Evolutionary conservation across 768 basidiomycete species (phyloP).

Genomic region (Mycena olivaceomarginata): DNA sequence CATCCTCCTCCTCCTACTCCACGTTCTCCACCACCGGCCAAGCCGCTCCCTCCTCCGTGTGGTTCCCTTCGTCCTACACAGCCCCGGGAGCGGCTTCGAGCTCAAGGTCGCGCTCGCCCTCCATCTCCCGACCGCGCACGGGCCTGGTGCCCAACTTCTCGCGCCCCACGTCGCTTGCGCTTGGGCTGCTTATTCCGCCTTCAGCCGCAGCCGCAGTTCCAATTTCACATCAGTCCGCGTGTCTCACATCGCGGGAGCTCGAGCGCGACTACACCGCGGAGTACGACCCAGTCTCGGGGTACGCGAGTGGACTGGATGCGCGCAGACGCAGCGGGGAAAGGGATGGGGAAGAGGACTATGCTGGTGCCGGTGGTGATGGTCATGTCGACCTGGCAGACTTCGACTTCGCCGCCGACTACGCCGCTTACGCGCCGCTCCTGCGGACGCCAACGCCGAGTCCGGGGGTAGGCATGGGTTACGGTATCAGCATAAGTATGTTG

Average conservation of each 20-base stretch:
- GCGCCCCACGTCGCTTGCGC: slow-evolving; percentile 13
- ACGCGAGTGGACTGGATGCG: too few relatives aligned
- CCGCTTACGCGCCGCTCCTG: slow-evolving; percentile 23
- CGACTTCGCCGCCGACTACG: slow-evolving; percentile 15
- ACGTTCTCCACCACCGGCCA: too few relatives aligned
- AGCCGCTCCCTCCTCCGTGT: too few relatives aligned
- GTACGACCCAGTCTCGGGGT: too few relatives aligned
- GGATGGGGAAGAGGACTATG: too few relatives aligned
- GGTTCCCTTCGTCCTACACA: not conserved
- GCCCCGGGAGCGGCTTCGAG: not conserved
- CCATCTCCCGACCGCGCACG: not conserved
- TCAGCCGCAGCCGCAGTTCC: too few relatives aligned
- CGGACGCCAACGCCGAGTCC: slow-evolving; percentile 8
- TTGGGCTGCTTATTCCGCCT: not conserved
- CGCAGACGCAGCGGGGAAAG: too few relatives aligned
- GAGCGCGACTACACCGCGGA: too few relatives aligned
- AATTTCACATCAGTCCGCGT: too few relatives aligned
- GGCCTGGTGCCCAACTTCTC: slow-evolving; percentile 6
- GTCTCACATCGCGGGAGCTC: too few relatives aligned
- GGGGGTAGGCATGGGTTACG: not conserved
- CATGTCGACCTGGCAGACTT: not conserved
- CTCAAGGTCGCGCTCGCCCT: not conserved
- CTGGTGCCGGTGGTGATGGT: too few relatives aligned
- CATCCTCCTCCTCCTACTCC: not conserved
- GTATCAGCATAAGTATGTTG: not conserved